Evolutionary conservation across 2,329 filamentous ascomycete genomes (phyloP).

Genomic region (Beauveria scarabaeidicola): DNA sequence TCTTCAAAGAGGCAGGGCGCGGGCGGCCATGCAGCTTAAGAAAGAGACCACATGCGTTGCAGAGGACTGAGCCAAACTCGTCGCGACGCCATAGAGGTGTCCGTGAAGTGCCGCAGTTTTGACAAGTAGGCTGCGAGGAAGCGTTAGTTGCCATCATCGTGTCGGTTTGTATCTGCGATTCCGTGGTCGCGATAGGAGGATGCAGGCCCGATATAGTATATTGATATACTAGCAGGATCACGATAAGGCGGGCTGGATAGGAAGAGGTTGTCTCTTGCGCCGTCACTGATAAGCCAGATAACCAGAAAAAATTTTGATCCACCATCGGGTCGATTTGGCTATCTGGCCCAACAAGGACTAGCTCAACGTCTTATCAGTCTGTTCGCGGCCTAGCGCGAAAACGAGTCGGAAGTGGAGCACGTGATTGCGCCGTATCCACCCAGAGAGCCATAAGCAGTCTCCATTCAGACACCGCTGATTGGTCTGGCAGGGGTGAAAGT

Average conservation of each 20-base stretch:
- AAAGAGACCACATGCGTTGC: conserved; percentile 97
- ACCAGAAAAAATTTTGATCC: conserved; percentile 12
- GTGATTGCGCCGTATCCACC: conserved; percentile 20
- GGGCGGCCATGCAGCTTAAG: conserved; percentile 92
- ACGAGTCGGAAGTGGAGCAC: conserved; percentile 19
- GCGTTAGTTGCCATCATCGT: conserved; percentile 49
- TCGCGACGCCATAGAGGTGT: conserved; percentile 97
- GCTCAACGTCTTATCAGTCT: neutral
- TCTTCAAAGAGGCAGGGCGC: conserved; percentile 93
- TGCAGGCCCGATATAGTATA: conserved; percentile 20
- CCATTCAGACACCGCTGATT: conserved; percentile 9
- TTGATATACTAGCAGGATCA: conserved; percentile 24
- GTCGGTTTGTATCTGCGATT: conserved; percentile 27
- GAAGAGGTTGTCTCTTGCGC: conserved; percentile 24
- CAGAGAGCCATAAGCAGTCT: neutral
- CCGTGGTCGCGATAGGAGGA: conserved; percentile 14
- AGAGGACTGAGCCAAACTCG: conserved; percentile 89
- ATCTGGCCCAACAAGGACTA: conserved; percentile 8
- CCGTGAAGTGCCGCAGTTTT: conserved; percentile 92
- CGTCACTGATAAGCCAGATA: conserved; percentile 29
- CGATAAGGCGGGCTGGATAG: conserved; percentile 31
- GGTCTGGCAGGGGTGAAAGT: neutral
- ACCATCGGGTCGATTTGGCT: conserved; percentile 1
- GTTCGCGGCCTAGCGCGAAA: neutral
- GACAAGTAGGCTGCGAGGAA: conserved; percentile 80